Evolutionary conservation across 257 asterid species (phyloP).

Genomic region (Solanum bulbocastanum): DNA sequence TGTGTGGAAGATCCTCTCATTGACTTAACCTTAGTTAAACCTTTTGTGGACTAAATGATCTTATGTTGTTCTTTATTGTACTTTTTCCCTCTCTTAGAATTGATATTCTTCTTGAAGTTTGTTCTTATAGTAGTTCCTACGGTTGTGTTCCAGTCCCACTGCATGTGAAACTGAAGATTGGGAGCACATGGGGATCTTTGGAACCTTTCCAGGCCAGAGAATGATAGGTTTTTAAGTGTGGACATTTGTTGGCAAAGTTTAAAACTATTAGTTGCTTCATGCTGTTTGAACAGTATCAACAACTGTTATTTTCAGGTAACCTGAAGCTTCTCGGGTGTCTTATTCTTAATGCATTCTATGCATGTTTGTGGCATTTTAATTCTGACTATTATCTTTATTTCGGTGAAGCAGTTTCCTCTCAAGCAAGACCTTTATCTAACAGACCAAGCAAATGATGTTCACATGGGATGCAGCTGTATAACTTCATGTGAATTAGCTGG

Average conservation of each 20-base stretch:
- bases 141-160: slow-evolving; percentile 61
- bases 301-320: background rate
- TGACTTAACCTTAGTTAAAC: background rate
- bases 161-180: slow-evolving; percentile 78
- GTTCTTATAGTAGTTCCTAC: background rate
- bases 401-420: background rate
- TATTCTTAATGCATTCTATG: background rate
- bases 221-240: background rate
- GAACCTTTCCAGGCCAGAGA: slow-evolving; percentile 50
- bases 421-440: background rate
- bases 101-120: background rate
- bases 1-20: background rate
- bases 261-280: background rate
- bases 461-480: background rate
- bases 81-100: background rate
- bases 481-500: background rate
- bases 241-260: background rate
- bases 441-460: background rate
- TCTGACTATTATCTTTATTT: background rate
- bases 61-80: background rate
- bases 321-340: background rate
- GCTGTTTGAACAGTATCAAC: background rate
- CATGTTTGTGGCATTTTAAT: background rate
- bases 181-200: slow-evolving; percentile 92
- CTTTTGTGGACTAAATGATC: background rate